Conservation (phyloP, 2,329 filamentous ascomycete genomes). For the Colletotrichum kahawae region DNA sequence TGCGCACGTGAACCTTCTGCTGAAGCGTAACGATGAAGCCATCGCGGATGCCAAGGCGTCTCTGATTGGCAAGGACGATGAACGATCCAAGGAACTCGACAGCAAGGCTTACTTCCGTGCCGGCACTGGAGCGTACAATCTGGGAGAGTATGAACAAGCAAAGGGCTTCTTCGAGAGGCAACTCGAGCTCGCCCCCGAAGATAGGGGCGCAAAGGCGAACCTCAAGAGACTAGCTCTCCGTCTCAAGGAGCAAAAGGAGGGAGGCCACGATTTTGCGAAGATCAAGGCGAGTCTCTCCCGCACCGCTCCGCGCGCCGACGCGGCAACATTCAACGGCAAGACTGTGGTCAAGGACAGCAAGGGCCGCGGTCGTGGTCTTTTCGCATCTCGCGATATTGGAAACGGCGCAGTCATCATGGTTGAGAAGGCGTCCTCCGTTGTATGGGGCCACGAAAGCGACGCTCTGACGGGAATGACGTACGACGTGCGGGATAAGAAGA, state of each 20-base stretch:
- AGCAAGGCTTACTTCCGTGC: constrained; percentile 37
- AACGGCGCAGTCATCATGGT: constrained; percentile 36
- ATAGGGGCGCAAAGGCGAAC: constrained; percentile 22
- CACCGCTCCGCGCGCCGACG: constrained; percentile 32
- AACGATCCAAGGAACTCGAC: constrained; percentile 25
- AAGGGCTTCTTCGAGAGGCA: constrained; percentile 28
- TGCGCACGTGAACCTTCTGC: constrained; percentile 34
- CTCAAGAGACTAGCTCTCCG: constrained; percentile 26
- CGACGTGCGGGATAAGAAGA: constrained; percentile 32
- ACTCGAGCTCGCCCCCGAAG: constrained; percentile 27
- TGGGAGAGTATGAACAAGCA: constrained; percentile 29
- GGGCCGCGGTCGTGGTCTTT: constrained; percentile 39
- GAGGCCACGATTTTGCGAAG: constrained; percentile 27
- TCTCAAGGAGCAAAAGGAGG: constrained; percentile 27
- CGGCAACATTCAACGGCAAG: constrained; percentile 29
- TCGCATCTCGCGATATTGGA: constrained; percentile 36
- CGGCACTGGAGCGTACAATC: constrained; percentile 33
- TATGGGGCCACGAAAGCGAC: constrained; percentile 34
- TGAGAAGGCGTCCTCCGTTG: constrained; percentile 38
- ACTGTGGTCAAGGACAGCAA: constrained; percentile 31
- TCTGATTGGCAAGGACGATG: constrained; percentile 24
- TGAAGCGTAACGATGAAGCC: constrained; percentile 35
- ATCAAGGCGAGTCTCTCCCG: constrained; percentile 26
- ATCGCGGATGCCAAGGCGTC: constrained; percentile 33
- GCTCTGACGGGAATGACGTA: constrained; percentile 35